These are phyloP conservation scores for Tetraselmis striata DNA, from an alignment of 139 green algal species.

Conservation along the genomic window DNA sequence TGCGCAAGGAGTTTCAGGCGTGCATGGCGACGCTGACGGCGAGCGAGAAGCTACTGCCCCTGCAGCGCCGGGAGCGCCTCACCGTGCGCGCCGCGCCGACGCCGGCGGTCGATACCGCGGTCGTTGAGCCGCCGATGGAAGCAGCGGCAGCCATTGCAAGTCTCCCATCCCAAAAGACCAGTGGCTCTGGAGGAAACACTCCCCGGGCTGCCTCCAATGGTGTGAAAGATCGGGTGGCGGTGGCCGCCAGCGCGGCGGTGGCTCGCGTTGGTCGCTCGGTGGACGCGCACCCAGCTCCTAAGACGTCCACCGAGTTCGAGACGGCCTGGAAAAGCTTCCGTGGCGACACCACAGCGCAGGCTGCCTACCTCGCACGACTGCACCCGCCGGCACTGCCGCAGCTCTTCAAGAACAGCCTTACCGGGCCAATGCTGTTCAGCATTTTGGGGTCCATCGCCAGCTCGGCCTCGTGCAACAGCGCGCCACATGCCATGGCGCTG, in stretches of 20 bases:
- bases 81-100: neutral
- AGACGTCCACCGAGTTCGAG: neutral
- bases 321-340: neutral
- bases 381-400: neutral
- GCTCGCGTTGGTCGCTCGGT: neutral
- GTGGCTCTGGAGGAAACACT: neutral
- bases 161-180: too few species aligned
- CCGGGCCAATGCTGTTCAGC: neutral
- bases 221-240: neutral
- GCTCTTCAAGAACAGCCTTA: neutral
- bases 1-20: constrained; percentile 36
- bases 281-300: neutral
- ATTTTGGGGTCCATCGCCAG: neutral
- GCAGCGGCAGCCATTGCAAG: neutral
- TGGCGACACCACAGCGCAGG: neutral
- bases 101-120: neutral
- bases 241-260: neutral
- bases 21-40: neutral
- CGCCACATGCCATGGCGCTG: neutral
- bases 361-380: neutral
- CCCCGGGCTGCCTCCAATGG: neutral
- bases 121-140: neutral
- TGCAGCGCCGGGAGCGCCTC: neutral
- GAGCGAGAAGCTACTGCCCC: neutral
- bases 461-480: neutral